These are phyloP conservation scores for Nepenthes alata DNA, from an alignment of 179 eudicot species.

Conservation along the genomic window DNA sequence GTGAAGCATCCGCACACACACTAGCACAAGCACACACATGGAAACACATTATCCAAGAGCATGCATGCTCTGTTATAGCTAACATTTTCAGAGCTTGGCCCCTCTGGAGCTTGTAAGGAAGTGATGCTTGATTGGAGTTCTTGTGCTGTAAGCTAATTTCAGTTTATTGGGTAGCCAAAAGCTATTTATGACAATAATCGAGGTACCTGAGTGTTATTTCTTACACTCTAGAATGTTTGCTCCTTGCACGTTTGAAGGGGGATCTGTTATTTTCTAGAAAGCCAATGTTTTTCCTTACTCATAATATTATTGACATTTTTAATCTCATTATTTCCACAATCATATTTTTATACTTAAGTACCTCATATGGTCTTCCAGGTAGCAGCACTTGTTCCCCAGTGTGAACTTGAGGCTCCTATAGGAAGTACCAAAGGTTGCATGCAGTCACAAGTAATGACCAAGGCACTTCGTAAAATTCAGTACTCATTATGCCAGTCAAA, in stretches of 20 bases:
- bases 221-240: too few relatives aligned
- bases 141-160: too few relatives aligned
- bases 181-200: too few relatives aligned
- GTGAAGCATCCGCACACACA: neutral
- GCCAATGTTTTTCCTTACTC: too few relatives aligned
- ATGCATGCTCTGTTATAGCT: neutral
- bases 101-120: too few relatives aligned
- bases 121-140: too few relatives aligned
- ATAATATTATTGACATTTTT: neutral
- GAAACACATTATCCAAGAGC: neutral
- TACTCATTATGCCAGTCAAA: slow-evolving; percentile 62
- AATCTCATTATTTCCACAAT: neutral
- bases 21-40: neutral
- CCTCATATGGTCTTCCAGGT: slow-evolving; percentile 39
- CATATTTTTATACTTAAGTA: neutral
- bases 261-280: too few relatives aligned
- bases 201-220: too few relatives aligned
- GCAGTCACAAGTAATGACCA: slow-evolving; percentile 59
- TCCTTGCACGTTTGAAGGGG: too few relatives aligned
- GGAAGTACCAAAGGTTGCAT: slow-evolving; percentile 17
- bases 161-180: too few relatives aligned
- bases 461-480: slow-evolving; percentile 78
- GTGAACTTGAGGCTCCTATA: slow-evolving; percentile 46
- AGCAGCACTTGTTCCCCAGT: slow-evolving; percentile 93
- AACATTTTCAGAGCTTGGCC: neutral